A percentile compares a stretch with the other conserved stretches of the same genome.
phyloP scores from a whole-genome alignment of 2,329 filamentous ascomycete species.

The Fusarium metavorans region DNA sequence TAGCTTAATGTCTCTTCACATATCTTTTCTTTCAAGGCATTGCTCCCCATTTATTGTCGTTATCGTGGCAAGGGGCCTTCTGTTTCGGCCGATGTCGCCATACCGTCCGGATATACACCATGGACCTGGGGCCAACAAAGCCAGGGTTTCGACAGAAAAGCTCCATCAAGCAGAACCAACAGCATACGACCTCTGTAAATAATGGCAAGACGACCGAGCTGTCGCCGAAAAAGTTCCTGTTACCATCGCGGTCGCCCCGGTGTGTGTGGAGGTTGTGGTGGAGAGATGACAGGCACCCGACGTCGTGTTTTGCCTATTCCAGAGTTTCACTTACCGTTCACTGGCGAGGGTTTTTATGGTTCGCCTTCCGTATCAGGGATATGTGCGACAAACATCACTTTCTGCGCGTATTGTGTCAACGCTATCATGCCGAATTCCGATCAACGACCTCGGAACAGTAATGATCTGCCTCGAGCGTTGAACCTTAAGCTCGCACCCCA shows the following conservation, averaged over 20 bases:
- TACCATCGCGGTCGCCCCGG: neutral
- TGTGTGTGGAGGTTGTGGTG: neutral
- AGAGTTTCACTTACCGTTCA: neutral
- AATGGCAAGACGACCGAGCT: neutral
- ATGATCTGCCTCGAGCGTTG: neutral
- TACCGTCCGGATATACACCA: neutral
- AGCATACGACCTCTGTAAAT: neutral
- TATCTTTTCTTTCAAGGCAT: neutral
- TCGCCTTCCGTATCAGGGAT: neutral
- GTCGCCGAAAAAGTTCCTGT: neutral
- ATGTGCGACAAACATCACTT: neutral
- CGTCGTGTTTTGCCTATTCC: neutral
- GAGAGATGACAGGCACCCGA: neutral
- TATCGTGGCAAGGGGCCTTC: neutral
- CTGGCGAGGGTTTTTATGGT: neutral
- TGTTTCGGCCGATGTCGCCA: neutral
- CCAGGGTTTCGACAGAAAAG: neutral
- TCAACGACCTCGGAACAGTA: neutral
- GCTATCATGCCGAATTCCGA: neutral
- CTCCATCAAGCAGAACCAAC: neutral
- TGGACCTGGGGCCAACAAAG: neutral
- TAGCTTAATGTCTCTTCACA: neutral
- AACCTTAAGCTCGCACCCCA: neutral
- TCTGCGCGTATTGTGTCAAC: neutral
- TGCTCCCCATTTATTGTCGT: neutral